Evolutionary conservation across 306 rosid species (phyloP).

Genomic region (Boehmeria nivea): DNA sequence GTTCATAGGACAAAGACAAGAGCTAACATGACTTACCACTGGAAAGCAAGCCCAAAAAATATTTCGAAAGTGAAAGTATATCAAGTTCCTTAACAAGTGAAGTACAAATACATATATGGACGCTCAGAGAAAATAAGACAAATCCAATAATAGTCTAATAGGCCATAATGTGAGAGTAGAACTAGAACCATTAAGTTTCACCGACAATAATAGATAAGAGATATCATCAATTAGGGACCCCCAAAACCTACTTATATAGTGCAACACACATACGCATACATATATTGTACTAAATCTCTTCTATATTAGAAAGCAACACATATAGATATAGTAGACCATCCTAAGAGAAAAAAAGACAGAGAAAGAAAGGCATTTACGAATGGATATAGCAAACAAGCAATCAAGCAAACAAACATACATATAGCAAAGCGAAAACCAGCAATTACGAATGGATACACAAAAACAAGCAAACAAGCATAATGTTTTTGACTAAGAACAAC

Average conservation of each 20-base stretch:
- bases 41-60: slow-evolving; percentile 6
- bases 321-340: no score
- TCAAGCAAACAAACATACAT: no score
- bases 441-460: no score
- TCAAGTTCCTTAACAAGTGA: no score
- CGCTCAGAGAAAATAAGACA: background rate
- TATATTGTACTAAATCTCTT: no score
- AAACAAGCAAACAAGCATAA: no score
- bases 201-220: background rate
- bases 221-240: background rate
- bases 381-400: no score
- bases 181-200: slow-evolving; percentile 4
- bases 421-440: no score
- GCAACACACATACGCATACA: background rate
- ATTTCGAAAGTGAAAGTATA: slow-evolving; percentile 7
- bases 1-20: no score
- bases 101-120: background rate
- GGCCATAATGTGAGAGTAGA: background rate
- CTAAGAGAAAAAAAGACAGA: slow-evolving; percentile 17
- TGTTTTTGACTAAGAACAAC: no score
- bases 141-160: no score
- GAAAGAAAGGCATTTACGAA: slow-evolving; percentile 14
- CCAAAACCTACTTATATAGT: slow-evolving; percentile 1
- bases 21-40: slow-evolving; percentile 23
- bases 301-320: no score